phyloP scores from a whole-genome alignment of 2,329 filamentous ascomycete species.

The Exophiala sideris region DNA sequence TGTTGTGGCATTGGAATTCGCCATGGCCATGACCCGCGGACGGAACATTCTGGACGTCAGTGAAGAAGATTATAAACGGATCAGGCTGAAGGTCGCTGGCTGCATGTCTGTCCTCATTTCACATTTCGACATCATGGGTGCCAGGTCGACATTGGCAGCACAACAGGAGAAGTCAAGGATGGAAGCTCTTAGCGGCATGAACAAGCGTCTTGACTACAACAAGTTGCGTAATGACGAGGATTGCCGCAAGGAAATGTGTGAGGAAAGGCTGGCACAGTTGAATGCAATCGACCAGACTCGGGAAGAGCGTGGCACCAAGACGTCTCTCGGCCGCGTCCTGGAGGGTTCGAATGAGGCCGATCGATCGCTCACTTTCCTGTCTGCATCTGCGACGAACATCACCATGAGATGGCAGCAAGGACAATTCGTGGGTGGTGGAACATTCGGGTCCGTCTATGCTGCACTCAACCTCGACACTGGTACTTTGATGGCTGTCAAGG shows the following conservation, averaged over 20 bases:
- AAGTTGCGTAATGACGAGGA: constrained; percentile 76
- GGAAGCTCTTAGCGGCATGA: constrained; percentile 73
- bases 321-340: constrained; percentile 82
- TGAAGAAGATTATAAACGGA: constrained; percentile 77
- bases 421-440: constrained; percentile 95
- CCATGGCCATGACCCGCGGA: constrained; percentile 94
- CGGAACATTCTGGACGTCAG: constrained; percentile 88
- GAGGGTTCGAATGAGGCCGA: constrained; percentile 96
- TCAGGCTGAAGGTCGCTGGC: constrained; percentile 85
- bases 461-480: constrained; percentile 96
- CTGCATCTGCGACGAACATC: constrained; percentile 90
- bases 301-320: constrained; percentile 74
- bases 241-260: constrained; percentile 68
- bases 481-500: constrained; percentile 96
- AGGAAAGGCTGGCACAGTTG: constrained; percentile 71
- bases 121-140: constrained; percentile 99
- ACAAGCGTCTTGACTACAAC: constrained; percentile 71
- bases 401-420: constrained; percentile 97
- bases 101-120: constrained; percentile 98
- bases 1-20: constrained; percentile 89
- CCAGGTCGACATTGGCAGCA: constrained; percentile 85
- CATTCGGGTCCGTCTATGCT: constrained; percentile 95
- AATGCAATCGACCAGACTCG: constrained; percentile 73
- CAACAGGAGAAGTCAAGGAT: constrained; percentile 88
- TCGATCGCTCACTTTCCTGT: constrained; percentile 87